Evolutionary conservation across 2,329 filamentous ascomycete species (phyloP), one percentile per base, ranked within the genome.

Genomic region (Botrytis fragariae): DNA sequence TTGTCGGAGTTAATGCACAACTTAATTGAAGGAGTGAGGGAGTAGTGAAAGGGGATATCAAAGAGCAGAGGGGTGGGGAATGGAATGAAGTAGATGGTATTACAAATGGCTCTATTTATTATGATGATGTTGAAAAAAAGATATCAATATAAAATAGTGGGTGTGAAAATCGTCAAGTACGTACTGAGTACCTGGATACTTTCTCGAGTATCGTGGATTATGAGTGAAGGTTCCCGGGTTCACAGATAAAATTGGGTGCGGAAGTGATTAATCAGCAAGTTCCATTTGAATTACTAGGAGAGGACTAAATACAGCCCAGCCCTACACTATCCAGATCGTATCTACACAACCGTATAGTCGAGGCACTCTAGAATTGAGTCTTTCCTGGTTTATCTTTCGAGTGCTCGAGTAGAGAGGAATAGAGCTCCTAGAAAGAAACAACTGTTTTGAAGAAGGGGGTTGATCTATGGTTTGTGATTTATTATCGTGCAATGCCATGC

Each of bases 1-100:
- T 68, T 68, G 22, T 68, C 64, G 45, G 64, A 54, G 64, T 68
- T 68, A 29, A 68, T 54, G 64, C 64, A 68, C 64, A 22, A 22
- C 6, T 22, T 54, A 8, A 48, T 54, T 29, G 64, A 54, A 54
- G 63, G 22, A 54, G 32, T 54, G 63, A 51, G 44, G 45, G 22
- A 65, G 63, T 65, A 39, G 32, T 37, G 22, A 37, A 39, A 32
- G 32, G 64, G 37, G 64, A 54, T 29, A 25, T 39, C 45, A 54
- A 54, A 29, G 35, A 67, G 22, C 29, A 57, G 51, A 57, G 14
- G n/a, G 7, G 42, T 7, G 42, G 51, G 51, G 63, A 67, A 67
- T 22, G 25, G 9, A 54, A 67, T 29, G n/a, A 65, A 51, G 25
- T 20, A 25, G 16, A 16, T 67, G 29, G 63, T 16, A 67, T 67